Percentiles rank a stretch among this genome's conserved stretches.
Conservation (phyloP, 768 basidiomycete species). For the Suillus discolor region DNA sequence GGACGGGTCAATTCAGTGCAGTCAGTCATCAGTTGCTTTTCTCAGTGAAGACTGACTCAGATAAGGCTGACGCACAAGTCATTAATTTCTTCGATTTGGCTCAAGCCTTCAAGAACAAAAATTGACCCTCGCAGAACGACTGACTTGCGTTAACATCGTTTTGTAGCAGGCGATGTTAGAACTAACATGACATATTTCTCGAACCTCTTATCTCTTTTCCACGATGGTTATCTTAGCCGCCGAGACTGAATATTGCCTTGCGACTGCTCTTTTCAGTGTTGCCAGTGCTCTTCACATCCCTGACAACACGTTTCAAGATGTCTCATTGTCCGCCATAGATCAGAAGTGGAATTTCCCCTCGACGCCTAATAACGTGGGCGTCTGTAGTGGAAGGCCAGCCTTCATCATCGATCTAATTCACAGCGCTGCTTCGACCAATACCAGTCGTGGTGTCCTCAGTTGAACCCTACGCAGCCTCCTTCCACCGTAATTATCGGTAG, state of each 20-base stretch:
- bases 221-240: neutral
- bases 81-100: neutral
- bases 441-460: neutral
- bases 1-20: neutral
- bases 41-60: neutral
- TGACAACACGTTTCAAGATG: neutral
- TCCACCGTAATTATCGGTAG: neutral
- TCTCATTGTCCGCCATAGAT: neutral
- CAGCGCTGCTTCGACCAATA: neutral
- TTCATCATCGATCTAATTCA: neutral
- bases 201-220: neutral
- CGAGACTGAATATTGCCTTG: too few relatives aligned
- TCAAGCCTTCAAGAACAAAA: too few relatives aligned
- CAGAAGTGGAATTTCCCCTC: too few relatives aligned
- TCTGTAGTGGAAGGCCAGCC: neutral
- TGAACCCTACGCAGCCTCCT: neutral
- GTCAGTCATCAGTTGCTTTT: neutral
- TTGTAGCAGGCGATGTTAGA: neutral
- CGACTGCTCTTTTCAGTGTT: neutral
- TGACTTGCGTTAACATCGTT: neutral
- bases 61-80: neutral
- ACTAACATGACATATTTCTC: neutral
- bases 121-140: neutral
- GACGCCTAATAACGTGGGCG: neutral
- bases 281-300: neutral